A percentile compares a stretch with the other conserved stretches of the same genome.
Conservation (phyloP, 2,329 filamentous ascomycete genomes). For the Ophiostoma pallidulum region DNA sequence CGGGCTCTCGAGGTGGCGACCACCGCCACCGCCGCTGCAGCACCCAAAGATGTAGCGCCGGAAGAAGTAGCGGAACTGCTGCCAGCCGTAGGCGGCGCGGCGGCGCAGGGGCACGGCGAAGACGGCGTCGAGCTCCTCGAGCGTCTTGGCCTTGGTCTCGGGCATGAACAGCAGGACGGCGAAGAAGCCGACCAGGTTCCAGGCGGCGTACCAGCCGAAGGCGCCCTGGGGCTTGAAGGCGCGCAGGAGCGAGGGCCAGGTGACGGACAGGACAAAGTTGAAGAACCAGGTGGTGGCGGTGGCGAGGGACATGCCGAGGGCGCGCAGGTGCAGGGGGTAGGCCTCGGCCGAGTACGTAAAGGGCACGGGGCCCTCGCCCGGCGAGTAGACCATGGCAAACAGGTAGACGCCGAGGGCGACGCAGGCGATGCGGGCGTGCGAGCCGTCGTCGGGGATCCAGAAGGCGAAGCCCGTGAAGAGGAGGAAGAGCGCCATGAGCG, state of each 20-base stretch:
- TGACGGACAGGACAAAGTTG: constrained; percentile 33
- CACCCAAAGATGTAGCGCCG: constrained; percentile 16
- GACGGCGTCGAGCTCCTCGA: constrained; percentile 30
- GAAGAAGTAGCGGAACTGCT: constrained; percentile 16
- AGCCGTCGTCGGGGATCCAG: constrained; percentile 29
- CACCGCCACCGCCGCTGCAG: constrained; percentile 3
- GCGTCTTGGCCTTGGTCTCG: constrained; percentile 31
- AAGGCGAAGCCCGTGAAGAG: constrained; percentile 40
- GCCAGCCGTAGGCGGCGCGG: constrained; percentile 17
- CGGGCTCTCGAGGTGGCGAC: constrained; percentile 1
- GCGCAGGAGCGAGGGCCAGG: constrained; percentile 36
- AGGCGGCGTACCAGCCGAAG: constrained; percentile 40
- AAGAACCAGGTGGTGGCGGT: constrained; percentile 44
- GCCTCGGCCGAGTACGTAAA: constrained; percentile 61
- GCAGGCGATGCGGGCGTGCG: constrained; percentile 33
- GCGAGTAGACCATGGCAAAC: constrained; percentile 43
- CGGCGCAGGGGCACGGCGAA: constrained; percentile 23
- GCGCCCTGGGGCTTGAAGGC: constrained; percentile 37
- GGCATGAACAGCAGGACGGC: constrained; percentile 30
- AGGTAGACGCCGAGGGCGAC: constrained; percentile 41
- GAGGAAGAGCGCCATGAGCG: constrained; percentile 47
- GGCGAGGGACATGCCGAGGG: constrained; percentile 51
- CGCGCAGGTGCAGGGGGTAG: constrained; percentile 54
- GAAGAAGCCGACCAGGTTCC: constrained; percentile 39
- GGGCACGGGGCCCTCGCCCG: constrained; percentile 53